phyloP scores from a whole-genome alignment of 2,329 filamentous ascomycete genomes.

The Trichoderma sp. region DNA sequence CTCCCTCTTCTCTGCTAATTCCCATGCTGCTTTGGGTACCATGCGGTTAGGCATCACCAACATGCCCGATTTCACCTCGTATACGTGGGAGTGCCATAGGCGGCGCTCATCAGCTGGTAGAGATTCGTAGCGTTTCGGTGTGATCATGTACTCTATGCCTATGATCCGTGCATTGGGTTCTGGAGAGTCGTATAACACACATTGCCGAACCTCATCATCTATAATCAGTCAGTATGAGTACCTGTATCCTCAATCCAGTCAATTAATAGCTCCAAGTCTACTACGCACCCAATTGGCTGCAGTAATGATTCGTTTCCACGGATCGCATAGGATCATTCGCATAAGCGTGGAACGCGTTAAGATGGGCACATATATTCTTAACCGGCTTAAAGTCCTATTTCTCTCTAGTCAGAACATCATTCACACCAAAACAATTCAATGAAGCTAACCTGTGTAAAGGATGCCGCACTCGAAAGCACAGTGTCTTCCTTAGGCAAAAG shows the following conservation, averaged over 20 bases:
- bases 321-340: conserved; percentile 65
- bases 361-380: conserved; percentile 73
- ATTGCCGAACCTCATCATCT: conserved; percentile 70
- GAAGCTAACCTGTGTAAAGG: conserved; percentile 49
- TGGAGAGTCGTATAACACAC: conserved; percentile 76
- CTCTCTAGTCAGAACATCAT: background rate
- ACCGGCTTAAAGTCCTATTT: conserved; percentile 64
- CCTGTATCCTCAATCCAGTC: conserved; percentile 36
- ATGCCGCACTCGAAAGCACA: conserved; percentile 59
- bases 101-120: conserved; percentile 66
- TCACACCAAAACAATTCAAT: no score
- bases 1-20: conserved; percentile 71
- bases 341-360: conserved; percentile 86
- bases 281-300: conserved; percentile 61
- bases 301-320: conserved; percentile 84
- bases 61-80: conserved; percentile 76
- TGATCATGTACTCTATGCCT: conserved; percentile 87
- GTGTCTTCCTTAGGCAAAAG: conserved; percentile 54
- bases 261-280: background rate
- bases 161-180: conserved; percentile 68
- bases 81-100: conserved; percentile 75
- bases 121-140: conserved; percentile 62
- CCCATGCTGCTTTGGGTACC: conserved; percentile 64
- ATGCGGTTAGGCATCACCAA: conserved; percentile 68
- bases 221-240: background rate